phyloP scores from a whole-genome alignment of 2,329 filamentous ascomycete species.

The Diaporthe citri region DNA sequence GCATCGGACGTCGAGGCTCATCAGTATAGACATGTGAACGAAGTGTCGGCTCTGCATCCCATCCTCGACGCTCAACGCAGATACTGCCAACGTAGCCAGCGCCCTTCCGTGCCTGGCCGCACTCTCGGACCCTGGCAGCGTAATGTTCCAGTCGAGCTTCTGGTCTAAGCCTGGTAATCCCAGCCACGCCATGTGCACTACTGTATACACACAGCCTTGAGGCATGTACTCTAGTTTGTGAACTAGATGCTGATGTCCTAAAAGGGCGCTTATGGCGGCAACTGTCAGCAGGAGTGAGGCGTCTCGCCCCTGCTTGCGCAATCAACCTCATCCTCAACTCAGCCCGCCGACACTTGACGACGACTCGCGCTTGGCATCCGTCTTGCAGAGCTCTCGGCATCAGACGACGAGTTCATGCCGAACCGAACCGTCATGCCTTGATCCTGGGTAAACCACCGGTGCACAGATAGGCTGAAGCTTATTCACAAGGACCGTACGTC shows the following conservation, averaged over 20 bases:
- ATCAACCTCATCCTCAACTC: slow-evolving; percentile 29
- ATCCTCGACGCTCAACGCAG: background rate
- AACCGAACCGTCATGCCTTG: background rate
- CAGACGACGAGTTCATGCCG: slow-evolving; percentile 28
- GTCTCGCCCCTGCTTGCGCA: slow-evolving; percentile 40
- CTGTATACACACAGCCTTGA: slow-evolving; percentile 1
- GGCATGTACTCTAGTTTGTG: background rate
- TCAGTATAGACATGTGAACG: slow-evolving; percentile 9
- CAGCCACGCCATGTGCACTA: slow-evolving; percentile 2
- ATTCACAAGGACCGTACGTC: slow-evolving; percentile 9
- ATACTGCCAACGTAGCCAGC: too few species aligned
- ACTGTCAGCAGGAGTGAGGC: slow-evolving; percentile 4
- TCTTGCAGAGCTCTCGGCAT: background rate
- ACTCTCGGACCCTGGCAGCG: too few species aligned
- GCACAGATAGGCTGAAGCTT: slow-evolving; percentile 24
- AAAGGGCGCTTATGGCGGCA: slow-evolving; percentile 9
- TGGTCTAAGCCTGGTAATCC: slow-evolving; percentile 5
- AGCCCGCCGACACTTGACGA: background rate
- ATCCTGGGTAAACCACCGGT: slow-evolving; percentile 6
- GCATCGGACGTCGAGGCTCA: background rate
- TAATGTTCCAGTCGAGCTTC: slow-evolving; percentile 5
- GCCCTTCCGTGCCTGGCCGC: too few species aligned
- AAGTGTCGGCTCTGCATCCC: background rate
- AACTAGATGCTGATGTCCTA: background rate
- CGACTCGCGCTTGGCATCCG: slow-evolving; percentile 35